Evolutionary conservation across 1,284 basidiomycete species (phyloP), one percentile per base, ranked within the genome.

Genomic region (Trichosporon sp.): DNA sequence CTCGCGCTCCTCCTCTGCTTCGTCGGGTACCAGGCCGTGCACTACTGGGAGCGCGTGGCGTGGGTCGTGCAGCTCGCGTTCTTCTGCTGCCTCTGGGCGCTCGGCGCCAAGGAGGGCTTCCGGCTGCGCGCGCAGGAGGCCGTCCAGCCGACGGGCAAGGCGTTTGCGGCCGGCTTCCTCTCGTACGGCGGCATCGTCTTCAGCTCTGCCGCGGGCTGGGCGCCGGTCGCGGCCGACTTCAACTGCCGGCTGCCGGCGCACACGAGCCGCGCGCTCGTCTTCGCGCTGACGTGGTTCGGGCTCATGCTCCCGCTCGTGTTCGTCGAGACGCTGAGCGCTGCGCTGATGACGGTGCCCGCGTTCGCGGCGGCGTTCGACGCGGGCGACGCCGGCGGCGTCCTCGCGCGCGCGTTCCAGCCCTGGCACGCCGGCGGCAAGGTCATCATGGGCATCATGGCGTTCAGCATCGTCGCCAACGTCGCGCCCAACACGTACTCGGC

Each of bases 401-500:
- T 84, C 62, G 74, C 81, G 2, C 77, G 78, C 12, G 71, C 77
- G 27, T 79, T 79, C 60, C 64, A 64, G 27, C 73, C 72, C 0
- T 79, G 78, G 78, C 71, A 73, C 21, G 76, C 73, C 0, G 78
- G 78, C 31, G 86, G 85, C 38, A 75, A 77, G 72, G 89, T 90
- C 73, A 79, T 90, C 29, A 82, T 89, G 4, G 87, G 89, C 51
- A 70, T 90, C 12, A 81, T 90, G 32, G 82, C 88, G 0, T 82
- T 90, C 56, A 87, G 86, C 11, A 86, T 86, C 71, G 87, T 88
- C 51, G 86, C 86, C 13, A 88, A 88, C 78, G 87, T 88, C 73
- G 87, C 88, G 69, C 86, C 87, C 29, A 88, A 87, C 76, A 88
- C 87, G 12, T 88, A 89, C 74, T 87, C 87, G 3, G 84, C 86